These are phyloP conservation scores for Anastatica hierochuntica DNA, from an alignment of 345 rosid species.

Conservation along the genomic window DNA sequence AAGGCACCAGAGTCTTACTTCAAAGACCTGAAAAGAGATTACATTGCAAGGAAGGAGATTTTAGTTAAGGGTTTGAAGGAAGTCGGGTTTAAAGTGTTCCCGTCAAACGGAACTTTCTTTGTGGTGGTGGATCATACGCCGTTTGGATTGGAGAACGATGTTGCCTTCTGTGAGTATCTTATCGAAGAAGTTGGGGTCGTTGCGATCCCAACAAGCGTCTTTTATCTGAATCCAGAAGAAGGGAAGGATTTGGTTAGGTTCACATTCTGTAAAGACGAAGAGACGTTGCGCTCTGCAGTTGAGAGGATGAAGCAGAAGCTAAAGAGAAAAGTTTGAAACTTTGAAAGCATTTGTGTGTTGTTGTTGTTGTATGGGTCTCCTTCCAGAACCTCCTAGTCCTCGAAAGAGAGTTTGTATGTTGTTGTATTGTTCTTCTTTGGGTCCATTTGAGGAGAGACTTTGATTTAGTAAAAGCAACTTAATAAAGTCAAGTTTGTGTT, in stretches of 20 bases:
- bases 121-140: constrained; percentile 87
- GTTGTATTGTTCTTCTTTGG: too few relatives aligned
- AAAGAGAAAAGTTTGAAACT: too few relatives aligned
- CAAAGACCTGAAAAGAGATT: constrained; percentile 66
- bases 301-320: constrained; percentile 87
- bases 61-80: constrained; percentile 73
- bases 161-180: constrained; percentile 83
- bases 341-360: too few relatives aligned
- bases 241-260: constrained; percentile 94
- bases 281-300: constrained; percentile 66
- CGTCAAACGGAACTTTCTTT: constrained; percentile 91
- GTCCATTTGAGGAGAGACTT: too few relatives aligned
- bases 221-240: constrained; percentile 84
- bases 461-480: too few relatives aligned
- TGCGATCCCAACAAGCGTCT: constrained; percentile 84
- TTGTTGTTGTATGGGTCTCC: too few relatives aligned
- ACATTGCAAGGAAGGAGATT: constrained; percentile 60
- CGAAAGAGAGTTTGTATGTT: too few relatives aligned
- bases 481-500: too few relatives aligned
- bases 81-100: constrained; percentile 82
- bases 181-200: constrained; percentile 94
- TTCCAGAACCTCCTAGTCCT: too few relatives aligned
- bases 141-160: constrained; percentile 63
- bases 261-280: constrained; percentile 93
- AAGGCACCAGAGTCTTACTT: constrained; percentile 74